phyloP scores from a whole-genome alignment of 169 alveolate genomes.

The Perkinsus marinus region DNA sequence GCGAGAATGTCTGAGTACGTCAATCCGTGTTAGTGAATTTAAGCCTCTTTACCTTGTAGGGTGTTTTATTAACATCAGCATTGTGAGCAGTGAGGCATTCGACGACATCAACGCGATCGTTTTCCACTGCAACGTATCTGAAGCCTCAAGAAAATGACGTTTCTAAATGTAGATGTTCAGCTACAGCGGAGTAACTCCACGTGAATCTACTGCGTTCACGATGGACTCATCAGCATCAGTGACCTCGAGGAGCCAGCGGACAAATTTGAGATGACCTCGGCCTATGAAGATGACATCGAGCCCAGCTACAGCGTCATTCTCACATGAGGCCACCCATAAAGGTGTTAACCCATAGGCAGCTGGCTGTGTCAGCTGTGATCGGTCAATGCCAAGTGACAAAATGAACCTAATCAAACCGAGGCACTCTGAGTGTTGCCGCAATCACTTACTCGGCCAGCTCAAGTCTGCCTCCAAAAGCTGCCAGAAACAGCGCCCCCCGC shows the following conservation, averaged over 20 bases:
- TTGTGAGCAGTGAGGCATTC: not conserved
- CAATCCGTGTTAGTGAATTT: not conserved
- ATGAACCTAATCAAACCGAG: not conserved
- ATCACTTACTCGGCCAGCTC: not conserved
- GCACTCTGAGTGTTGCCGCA: not conserved
- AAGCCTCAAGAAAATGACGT: not conserved
- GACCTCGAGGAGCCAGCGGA: not conserved
- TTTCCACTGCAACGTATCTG: not conserved
- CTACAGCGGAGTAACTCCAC: not conserved
- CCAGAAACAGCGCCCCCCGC: not conserved
- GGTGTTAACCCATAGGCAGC: not conserved
- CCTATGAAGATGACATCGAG: not conserved
- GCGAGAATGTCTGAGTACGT: not conserved
- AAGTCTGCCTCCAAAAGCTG: not conserved
- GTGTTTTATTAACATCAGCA: not conserved
- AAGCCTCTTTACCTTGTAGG: not conserved
- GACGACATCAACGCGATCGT: not conserved
- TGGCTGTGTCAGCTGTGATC: not conserved
- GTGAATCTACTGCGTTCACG: not conserved
- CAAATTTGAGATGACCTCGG: not conserved
- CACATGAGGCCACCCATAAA: not conserved
- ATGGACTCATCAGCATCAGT: not conserved
- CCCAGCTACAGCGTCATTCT: not conserved
- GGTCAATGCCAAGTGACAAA: not conserved
- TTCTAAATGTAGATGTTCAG: too few relatives aligned